Evolutionary conservation across 257 asterid genomes (phyloP).

Genomic region (Leptodermis oblonga): DNA sequence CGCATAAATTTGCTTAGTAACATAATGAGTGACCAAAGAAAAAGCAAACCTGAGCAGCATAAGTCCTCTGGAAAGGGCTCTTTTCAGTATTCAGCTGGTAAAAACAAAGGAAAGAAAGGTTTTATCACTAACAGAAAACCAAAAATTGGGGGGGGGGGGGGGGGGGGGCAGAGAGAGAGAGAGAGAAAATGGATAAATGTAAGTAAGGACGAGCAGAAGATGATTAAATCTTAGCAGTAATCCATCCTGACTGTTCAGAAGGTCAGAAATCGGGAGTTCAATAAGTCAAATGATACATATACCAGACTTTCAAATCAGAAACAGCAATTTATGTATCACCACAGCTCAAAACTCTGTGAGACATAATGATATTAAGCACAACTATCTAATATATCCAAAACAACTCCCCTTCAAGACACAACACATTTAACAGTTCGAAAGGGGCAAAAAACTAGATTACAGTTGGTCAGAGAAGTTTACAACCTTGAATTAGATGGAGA

Average conservation of each 20-base stretch:
- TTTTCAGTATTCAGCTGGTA: conserved; percentile 58
- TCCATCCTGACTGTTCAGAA: not conserved
- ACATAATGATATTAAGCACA: not conserved
- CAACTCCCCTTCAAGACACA: not conserved
- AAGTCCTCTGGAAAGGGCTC: conserved; percentile 69
- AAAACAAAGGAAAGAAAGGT: conserved; percentile 9
- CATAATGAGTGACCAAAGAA: not conserved
- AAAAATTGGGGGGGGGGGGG: too few relatives aligned
- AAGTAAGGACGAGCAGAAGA: not conserved
- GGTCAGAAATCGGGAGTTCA: not conserved
- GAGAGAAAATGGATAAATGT: too few relatives aligned
- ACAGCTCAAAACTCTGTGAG: not conserved
- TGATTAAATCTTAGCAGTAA: not conserved
- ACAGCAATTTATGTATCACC: not conserved
- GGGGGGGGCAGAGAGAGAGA: too few relatives aligned
- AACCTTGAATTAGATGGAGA: not conserved
- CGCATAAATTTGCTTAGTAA: not conserved
- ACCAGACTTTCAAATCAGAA: not conserved
- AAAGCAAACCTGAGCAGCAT: conserved; percentile 59
- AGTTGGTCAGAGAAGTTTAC: not conserved
- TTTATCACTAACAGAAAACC: not conserved
- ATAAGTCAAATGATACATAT: not conserved
- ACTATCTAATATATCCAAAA: not conserved
- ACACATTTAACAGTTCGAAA: not conserved
- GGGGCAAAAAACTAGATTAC: not conserved